Base-by-base conservation (phyloP, 2,329 filamentous ascomycete genomes). In the Sphaerulina musiva region DNA sequence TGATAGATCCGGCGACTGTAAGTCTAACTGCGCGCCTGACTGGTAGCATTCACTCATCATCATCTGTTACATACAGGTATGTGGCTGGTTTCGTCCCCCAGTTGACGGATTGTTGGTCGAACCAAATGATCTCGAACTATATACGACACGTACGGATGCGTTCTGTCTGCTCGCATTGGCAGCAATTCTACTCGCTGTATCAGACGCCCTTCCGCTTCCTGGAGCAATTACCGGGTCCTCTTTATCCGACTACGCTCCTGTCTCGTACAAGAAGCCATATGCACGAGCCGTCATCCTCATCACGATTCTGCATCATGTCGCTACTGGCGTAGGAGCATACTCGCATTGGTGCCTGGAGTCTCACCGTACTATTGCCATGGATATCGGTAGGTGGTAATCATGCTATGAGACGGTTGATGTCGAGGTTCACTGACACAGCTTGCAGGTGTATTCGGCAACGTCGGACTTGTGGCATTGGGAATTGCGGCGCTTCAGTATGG, bases 131-230 rank as follows among this genome's bases (percentile, higher is more conserved):
- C 67, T 71, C 46, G 69, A 71, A 49, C 57, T 70, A 59, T 71
- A 71, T 66, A 71, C 63, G 41, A 66, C 66, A 53, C 60, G 68
- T 51, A 70, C 65, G 51, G 69, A 71, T 53, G 69, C 64, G 59
- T 70, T 63, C 59, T 61, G 65, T 42, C 67, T 70, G 20, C 51
- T 70, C 34, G 62, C 68, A 23, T 60, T 70, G 36, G 59, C 65
- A 12, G 53, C 60, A 6, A 58, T 69, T 9, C 63, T 71, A 7
- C 52, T 70, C 3, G 61, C 65, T 29, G 55, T 71, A 34, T 61
- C 63, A 26, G 66, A 66, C 48, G 67, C 65, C 10, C 62, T 69
- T 12, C 63, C 67, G 2, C 56, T 66, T 1, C 66, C 66, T 0
- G 41, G 48, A 2, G 49, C 52, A 6, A 36, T 63, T 14, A 51